Evolutionary conservation across 2,329 filamentous ascomycete genomes (phyloP), one percentile per base, ranked within the genome.

Genomic region (Colletotrichum tabaci): DNA sequence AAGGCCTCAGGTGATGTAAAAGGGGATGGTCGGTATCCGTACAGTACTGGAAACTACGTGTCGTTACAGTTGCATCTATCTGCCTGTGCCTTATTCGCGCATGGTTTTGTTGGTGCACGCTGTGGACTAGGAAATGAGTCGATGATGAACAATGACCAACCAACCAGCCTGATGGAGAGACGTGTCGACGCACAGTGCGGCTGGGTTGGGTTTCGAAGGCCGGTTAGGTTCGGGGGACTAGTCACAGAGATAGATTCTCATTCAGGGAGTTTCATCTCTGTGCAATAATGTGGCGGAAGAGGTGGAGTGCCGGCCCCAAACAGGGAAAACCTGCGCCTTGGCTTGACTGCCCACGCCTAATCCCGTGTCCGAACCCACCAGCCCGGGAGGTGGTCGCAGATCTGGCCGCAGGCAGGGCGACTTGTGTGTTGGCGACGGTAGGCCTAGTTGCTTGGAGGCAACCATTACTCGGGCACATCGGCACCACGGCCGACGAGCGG

Each of bases 341-440:
- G 71, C 68, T 69, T 50, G 49, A 58, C 42, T 63, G 67, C 53
- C 44, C 67, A 47, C 63, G 63, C 56, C 71, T 73, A 57, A 62
- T 65, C 60, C 72, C 69, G 68, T 73, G 49, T 61, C 42, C 57
- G 60, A 72, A 67, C 64, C 72, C 71, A 67, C 72, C 68, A 67
- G 60, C 62, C 72, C 69, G 72, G 72, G 69, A 65, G 56, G 68
- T 42, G 72, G 72, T 69, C 65, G 72, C 72, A 74, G 72, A 73
- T 62, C 56, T 73, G 72, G 72, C 72, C 72, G 69, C 72, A 74
- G 65, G 21, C 69, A 64, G 30, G 61, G 53, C 63, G 40, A 63
- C 23, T 55, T 44, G 42, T 64, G 58, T 53, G 63, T 67, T 23
- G 42, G n/a, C 30, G 30, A 35, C 30, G 30, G 8, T 9, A 50